Evolutionary conservation across 306 rosid genomes (phyloP), one percentile per base, ranked within the genome.

Genomic region (Trifolium dubium): DNA sequence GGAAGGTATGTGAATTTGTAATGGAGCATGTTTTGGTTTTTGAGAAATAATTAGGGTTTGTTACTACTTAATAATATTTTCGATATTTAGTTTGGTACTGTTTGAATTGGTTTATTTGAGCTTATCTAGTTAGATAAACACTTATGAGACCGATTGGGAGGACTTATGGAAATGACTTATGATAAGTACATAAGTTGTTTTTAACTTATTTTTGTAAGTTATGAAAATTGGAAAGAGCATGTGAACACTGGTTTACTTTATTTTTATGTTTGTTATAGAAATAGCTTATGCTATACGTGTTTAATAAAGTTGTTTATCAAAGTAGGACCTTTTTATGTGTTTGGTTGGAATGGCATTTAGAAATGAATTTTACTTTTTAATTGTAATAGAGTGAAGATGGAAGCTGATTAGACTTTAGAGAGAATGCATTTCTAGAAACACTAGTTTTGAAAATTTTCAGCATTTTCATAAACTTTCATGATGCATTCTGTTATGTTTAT

Each of bases 1-100:
- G 97, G 79, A 92, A 92, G 97, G 99, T 91, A 44, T 60, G 66
- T 43, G 1, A 41, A 10, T 3, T 10, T 10, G 13, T 8, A 5
- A 34, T 13, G 11, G 58, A 51, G 19, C 5, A 5, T 47, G 54
- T 47, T 47, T 47, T 47, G 19, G 18, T 5, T 47, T 47, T 14
- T 14, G 8, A 37, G 41, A 37, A 37, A 2, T 37, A 37, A 37
- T 39, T 39, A 7, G 44, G 44, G 44, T 39, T 8, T 39, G 44
- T 39, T 39, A 40, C 10, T 37, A 37, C 40, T 37, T 37, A 7
- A 37, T 8, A 35, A 35, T 8, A 35, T 35, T 35, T 35, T 35
- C 11, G 1, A 39, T 1, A 39, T 39, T 39, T 39, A 39, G 0
- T 8, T 8, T 39, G 35, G 0, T 1, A 0, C 2, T 0, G 7